Evolutionary conservation across 1,284 basidiomycete species (phyloP).

Genomic region (Moniliophthora roreri): DNA sequence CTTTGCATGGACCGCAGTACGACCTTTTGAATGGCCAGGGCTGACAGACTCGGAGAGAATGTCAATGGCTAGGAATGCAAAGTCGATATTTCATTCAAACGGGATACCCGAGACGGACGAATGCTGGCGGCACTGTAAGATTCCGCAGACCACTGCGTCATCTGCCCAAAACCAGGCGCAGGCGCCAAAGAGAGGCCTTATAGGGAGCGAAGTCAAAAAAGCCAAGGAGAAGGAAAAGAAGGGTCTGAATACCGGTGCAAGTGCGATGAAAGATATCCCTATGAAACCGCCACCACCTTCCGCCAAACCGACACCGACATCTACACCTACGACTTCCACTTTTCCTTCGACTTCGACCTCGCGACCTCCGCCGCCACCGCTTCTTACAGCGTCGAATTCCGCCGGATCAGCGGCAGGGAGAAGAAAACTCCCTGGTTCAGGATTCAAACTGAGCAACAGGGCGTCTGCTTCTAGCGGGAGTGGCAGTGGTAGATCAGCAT

Average conservation of each 20-base stretch:
- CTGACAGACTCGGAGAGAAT: slow-evolving; percentile 45
- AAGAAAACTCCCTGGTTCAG: slow-evolving; percentile 48
- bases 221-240: slow-evolving; percentile 43
- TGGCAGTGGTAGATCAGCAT: neutral
- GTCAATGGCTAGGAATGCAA: slow-evolving; percentile 47
- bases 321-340: slow-evolving; percentile 8
- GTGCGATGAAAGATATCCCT: slow-evolving; percentile 32
- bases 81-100: slow-evolving; percentile 43
- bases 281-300: slow-evolving; percentile 2
- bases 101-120: slow-evolving; percentile 57
- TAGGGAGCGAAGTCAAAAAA: slow-evolving; percentile 43
- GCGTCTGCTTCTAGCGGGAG: slow-evolving; percentile 20
- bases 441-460: slow-evolving; percentile 33
- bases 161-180: slow-evolving; percentile 4
- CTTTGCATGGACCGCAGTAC: slow-evolving; percentile 61
- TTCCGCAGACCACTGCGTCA: slow-evolving; percentile 10
- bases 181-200: slow-evolving; percentile 39
- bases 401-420: no score
- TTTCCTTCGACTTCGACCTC: neutral
- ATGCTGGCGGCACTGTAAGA: slow-evolving; percentile 47
- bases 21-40: slow-evolving; percentile 59
- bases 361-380: slow-evolving; percentile 14
- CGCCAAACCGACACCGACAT: slow-evolving; percentile 9
- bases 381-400: slow-evolving; percentile 19
- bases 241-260: slow-evolving; percentile 42